Evolutionary conservation across 2,329 filamentous ascomycete genomes (phyloP), one percentile per base, ranked within the genome.

Genomic region (Lasiodiplodia sp.): DNA sequence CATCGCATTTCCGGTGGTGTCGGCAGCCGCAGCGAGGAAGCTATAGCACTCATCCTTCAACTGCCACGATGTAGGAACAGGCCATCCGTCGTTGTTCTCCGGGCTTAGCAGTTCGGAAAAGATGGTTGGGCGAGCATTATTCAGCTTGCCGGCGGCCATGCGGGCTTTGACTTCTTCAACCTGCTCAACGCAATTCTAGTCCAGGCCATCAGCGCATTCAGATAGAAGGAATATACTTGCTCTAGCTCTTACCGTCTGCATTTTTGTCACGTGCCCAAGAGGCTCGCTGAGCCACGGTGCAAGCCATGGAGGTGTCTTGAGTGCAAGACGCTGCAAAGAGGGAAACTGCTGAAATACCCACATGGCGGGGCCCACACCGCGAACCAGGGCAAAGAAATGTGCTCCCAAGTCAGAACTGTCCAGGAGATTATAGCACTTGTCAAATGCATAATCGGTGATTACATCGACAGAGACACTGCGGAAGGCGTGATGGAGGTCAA

Each of bases 1-100:
- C 69, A 79, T 64, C 3, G 73, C 75, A 70, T 79, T 79, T 1
- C 77, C 77, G 0, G 78, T 80, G 1, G 77, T 80, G 62, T 79
- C 78, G 3, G 77, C 72, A 1, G 76, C 77, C 0, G 78, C 78
- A 10, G 70, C 73, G 37, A 78, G 60, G 53, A 78, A 49, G 40
- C 72, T 71, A 67, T 73, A 76, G 12, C 71, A 73, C 65, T 79
- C 73, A 58, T 77, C 73, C 63, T 73, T 75, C 18, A 77, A 70
- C 52, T 77, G 67, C 69, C 67, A 65, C 69, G 71, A 55, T 31
- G 67, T 64, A 69, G 76, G 68, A 69, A 77, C 56, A 70, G 64
- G 66, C 34, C 66, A 71, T n/a, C 70, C 72, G 31, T 70, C 67
- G 71, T 58, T 72, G 70, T 60, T 49, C 21, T 44, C 18, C 6